phyloP scores from a whole-genome alignment of 768 basidiomycete genomes.

The Tylopilus vinaceipallidus region DNA sequence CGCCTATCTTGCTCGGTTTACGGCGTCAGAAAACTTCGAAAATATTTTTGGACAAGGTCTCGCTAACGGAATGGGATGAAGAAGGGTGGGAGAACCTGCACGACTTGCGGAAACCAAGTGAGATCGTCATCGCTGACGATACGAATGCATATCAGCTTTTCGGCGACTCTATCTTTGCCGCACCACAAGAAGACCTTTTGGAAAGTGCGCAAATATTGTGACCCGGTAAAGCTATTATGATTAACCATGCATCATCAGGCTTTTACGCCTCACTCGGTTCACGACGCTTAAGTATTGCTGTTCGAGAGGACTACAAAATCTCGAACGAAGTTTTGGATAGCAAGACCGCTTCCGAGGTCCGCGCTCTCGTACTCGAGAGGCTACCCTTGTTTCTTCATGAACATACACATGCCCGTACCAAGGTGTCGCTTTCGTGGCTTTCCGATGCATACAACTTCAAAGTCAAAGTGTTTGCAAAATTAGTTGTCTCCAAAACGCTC shows the following conservation, averaged over 20 bases:
- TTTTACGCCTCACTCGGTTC: constrained; percentile 82
- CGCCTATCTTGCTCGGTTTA: constrained; percentile 72
- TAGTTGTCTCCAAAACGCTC: constrained; percentile 62
- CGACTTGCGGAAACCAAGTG: constrained; percentile 64
- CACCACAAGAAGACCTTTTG: constrained; percentile 87
- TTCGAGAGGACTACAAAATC: constrained; percentile 75
- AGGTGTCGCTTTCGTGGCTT: constrained; percentile 66
- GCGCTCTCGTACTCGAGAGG: constrained; percentile 71
- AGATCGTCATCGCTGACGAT: constrained; percentile 86
- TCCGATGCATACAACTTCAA: constrained; percentile 61
- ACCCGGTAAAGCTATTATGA: background rate
- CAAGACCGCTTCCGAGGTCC: constrained; percentile 49
- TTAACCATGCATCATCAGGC: constrained; percentile 34
- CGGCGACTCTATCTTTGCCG: constrained; percentile 69
- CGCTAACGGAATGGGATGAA: constrained; percentile 43
- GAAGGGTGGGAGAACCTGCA: constrained; percentile 74
- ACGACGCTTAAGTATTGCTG: constrained; percentile 62
- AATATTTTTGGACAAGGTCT: constrained; percentile 19
- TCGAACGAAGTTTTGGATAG: constrained; percentile 49
- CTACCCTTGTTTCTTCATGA: constrained; percentile 92
- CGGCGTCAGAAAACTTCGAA: constrained; percentile 49
- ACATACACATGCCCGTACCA: constrained; percentile 64
- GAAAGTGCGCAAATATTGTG: constrained; percentile 52
- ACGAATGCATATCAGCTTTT: constrained; percentile 78
- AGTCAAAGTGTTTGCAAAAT: constrained; percentile 64